Evolutionary conservation across 352 stramenopile species (phyloP).

Genomic region (Phytophthora chlamydospora): DNA sequence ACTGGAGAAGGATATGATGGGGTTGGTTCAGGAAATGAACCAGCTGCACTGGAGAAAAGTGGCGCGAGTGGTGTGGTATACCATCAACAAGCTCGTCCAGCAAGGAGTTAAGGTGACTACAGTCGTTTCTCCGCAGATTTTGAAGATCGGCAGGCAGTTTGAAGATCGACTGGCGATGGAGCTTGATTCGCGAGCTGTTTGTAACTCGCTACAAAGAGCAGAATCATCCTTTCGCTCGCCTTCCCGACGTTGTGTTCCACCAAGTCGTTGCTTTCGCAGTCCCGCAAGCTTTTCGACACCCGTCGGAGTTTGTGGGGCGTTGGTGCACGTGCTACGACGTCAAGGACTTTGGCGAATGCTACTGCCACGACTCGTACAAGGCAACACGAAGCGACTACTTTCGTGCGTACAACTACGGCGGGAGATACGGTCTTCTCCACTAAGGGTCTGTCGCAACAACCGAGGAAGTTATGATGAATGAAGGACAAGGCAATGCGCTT

Average conservation of each 20-base stretch:
- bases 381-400: conserved; percentile 15
- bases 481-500: too few relatives aligned
- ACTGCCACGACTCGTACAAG: conserved; percentile 16
- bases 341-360: conserved; percentile 3
- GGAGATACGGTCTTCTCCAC: background rate
- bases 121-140: background rate
- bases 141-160: conserved; percentile 9
- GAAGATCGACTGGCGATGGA: conserved; percentile 14
- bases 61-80: conserved; percentile 14
- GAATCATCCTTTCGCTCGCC: background rate
- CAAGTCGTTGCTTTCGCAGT: conserved; percentile 6
- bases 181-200: conserved; percentile 10
- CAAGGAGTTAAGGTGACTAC: conserved; percentile 4
- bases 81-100: background rate
- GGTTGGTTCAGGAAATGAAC: conserved; percentile 11
- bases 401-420: background rate
- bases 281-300: conserved; percentile 8
- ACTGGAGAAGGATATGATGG: conserved; percentile 2
- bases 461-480: background rate
- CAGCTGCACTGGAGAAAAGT: conserved; percentile 8
- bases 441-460: too few relatives aligned
- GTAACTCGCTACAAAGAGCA: conserved; percentile 3
- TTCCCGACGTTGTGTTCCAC: conserved; percentile 18
- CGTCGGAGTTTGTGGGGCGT: background rate
- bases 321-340: conserved; percentile 9